Evolutionary conservation across 129 eudicot genomes (phyloP).

Genomic region (Saposhnikovia divaricata): DNA sequence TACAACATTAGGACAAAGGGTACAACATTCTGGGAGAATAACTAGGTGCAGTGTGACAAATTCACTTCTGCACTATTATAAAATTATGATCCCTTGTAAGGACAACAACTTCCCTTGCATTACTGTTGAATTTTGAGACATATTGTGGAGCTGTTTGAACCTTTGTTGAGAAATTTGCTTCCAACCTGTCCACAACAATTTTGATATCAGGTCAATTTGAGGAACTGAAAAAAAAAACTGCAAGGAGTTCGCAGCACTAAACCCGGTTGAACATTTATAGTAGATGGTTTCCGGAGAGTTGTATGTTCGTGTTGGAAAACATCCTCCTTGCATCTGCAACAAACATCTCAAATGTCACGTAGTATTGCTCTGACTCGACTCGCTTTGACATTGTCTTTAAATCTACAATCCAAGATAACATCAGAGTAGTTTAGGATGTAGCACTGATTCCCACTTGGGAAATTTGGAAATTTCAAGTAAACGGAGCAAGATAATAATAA

Average conservation of each 20-base stretch:
- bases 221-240: neutral
- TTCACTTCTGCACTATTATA: neutral
- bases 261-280: conserved; percentile 87
- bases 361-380: conserved; percentile 86
- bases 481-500: neutral
- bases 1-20: neutral
- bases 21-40: neutral
- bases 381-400: conserved; percentile 81
- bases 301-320: conserved; percentile 82
- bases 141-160: conserved; percentile 62
- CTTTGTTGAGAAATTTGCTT: conserved; percentile 55
- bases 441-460: too few species aligned
- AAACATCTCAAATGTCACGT: conserved; percentile 92
- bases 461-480: neutral
- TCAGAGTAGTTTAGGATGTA: neutral
- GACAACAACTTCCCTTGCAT: neutral
- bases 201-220: neutral
- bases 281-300: conserved; percentile 90
- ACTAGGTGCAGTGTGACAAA: neutral
- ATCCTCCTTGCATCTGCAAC: conserved; percentile 80
- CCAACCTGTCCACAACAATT: conserved; percentile 49
- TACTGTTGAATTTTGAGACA: conserved; percentile 52
- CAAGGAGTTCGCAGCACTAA: neutral
- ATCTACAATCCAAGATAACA: conserved; percentile 38
- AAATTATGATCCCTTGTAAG: neutral